Base-by-base conservation (phyloP, 345 rosid species). In the Syzygium jambos region DNA sequence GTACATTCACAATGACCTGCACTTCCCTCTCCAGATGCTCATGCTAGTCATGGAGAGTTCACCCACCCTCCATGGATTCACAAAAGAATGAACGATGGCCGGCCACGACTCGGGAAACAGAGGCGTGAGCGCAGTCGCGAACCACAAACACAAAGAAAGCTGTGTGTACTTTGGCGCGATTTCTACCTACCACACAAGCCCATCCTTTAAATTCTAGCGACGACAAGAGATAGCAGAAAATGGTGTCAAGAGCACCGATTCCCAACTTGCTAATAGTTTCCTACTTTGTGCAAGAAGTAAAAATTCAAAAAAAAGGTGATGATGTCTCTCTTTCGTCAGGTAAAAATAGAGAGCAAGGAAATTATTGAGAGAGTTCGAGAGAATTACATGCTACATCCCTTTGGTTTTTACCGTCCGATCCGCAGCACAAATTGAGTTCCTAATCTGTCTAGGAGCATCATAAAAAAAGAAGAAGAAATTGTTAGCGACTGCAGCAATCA, bases 401-500 rank as follows among this genome's bases (percentile, higher is more conserved):
- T 2, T 13, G 34, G 73, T 61, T n/a, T 30, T n/a, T 61, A 0
- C 0, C 34, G 2, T 61, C 73, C 0, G 4, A 61, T 61, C 4
- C 7, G 34, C 73, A 13, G 34, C 73, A 61, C n/a, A n/a, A n/a
- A 61, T 61, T n/a, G 73, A 12, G 73, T n/a, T 61, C 34, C 9
- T 61, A 61, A 13, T 61, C 34, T 65, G 77, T 14, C 77, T 15
- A 29, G 41, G 77, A 65, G 77, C 41, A 0, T 65, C 41, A 29
- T 29, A 65, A 65, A 30, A 29, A 30, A 17, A 29, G 14, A 61
- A n/a, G n/a, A 3, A 63, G 21, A 29, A 65, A 65, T 41, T 65
- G 78, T 65, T 30, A 65, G 78, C 78, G 30, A 65, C 41, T 15
- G 43, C 78, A 30, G 78, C 30, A 7, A 65, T 16, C 34, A 9